Evolutionary conservation across 1,284 basidiomycete genomes (phyloP), one percentile per base, ranked within the genome.

Genomic region (Tilletia setariae): DNA sequence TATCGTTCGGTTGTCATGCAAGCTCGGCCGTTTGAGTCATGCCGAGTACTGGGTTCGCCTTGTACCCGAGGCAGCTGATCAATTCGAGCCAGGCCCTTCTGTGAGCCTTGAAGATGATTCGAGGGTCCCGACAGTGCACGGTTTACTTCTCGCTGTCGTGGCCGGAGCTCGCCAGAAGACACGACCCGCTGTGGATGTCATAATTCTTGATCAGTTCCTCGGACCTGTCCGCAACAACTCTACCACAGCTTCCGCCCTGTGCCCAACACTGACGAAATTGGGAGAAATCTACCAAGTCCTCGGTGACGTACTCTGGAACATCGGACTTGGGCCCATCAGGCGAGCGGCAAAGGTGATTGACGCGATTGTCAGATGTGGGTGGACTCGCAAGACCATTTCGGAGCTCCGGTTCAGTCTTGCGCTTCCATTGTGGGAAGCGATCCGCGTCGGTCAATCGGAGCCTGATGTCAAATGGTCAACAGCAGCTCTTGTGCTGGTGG

Each of bases 11-110:
- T 53, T 56, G 51, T 8, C 65, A 43, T 25, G 35, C 21, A 15
- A 61, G 53, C 53, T 66, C 8, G 28, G 43, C 6, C 61, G 25
- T 61, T 53, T 43, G 13, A 59, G 49, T 23, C 15, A n/a, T 19
- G 53, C 65, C 1, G 65, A 61, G 16, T 61, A 61, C 35, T 61
- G 56, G 56, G 35, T 30, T 16, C 56, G 56, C 7, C 59, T 56
- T 15, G 13, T 32, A 32, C 51, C 65, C 35, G 21, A n/a, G 16
- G 28, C 32, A 61, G 47, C 64, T 23, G 44, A 28, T 25, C 35
- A 40, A 40, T 40, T 40, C 35, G 35, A 40, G 35, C 35, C 35
- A 40, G 35, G 35, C 35, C 35, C 4, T n/a, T 43, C 44, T 23
- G 64, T 28, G 51, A 32, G 9, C 11, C 35, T 11, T 40, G 35